Evolutionary conservation across 2,329 filamentous ascomycete genomes (phyloP).

Genomic region (Drechslerella coelobrocha): DNA sequence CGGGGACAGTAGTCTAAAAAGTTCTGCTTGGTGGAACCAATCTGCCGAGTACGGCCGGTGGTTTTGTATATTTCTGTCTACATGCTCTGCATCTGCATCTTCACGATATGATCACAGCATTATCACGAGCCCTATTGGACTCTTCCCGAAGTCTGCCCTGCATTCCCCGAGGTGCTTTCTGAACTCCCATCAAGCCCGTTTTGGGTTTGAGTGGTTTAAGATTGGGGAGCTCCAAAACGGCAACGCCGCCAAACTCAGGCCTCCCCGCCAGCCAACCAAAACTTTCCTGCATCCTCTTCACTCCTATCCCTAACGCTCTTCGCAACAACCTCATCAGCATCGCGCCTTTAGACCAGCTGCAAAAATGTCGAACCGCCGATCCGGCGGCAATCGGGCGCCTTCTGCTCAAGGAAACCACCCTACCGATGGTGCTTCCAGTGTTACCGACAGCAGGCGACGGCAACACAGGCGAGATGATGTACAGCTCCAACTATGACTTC

Average conservation of each 20-base stretch:
- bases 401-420: slow-evolving; percentile 44
- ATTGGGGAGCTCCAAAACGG: slow-evolving; percentile 49
- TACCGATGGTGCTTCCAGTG: slow-evolving; percentile 63
- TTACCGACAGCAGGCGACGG: slow-evolving; percentile 94
- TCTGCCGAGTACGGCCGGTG: too few species aligned
- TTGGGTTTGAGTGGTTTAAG: slow-evolving; percentile 51
- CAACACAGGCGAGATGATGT: slow-evolving; percentile 99
- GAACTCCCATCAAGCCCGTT: slow-evolving; percentile 21
- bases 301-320: slow-evolving; percentile 28
- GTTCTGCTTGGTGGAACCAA: too few species aligned
- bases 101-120: slow-evolving; percentile 32
- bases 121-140: slow-evolving; percentile 39
- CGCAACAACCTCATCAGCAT: slow-evolving; percentile 23
- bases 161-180: slow-evolving; percentile 20
- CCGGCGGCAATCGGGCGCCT: slow-evolving; percentile 24
- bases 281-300: slow-evolving; percentile 33
- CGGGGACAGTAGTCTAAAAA: too few species aligned
- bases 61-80: too few species aligned
- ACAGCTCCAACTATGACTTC: slow-evolving; percentile 56
- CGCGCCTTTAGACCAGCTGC: slow-evolving; percentile 9
- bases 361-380: slow-evolving; percentile 49
- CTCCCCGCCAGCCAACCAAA: slow-evolving; percentile 50
- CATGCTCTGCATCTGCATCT: too few species aligned
- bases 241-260: slow-evolving; percentile 31
- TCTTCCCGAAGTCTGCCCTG: not conserved